These are phyloP conservation scores for Anisodus tanguticus DNA, from an alignment of 257 asterid genomes.

Conservation along the genomic window DNA sequence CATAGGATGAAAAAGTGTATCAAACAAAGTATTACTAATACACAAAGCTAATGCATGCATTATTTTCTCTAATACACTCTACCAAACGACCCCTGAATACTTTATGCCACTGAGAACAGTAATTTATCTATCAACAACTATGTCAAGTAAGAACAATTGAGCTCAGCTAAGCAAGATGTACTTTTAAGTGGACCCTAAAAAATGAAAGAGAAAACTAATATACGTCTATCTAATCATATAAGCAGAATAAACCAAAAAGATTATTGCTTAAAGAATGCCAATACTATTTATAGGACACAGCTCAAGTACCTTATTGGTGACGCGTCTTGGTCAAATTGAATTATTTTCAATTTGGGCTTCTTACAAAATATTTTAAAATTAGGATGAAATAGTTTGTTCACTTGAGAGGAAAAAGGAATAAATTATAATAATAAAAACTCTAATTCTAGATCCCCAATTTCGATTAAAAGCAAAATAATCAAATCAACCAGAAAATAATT, in stretches of 20 bases:
- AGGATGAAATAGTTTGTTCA: not conserved
- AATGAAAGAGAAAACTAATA: not conserved
- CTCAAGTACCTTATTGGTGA: slow-evolving; percentile 5
- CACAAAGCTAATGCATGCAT: too few species aligned
- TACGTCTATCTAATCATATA: not conserved
- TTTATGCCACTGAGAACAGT: not conserved
- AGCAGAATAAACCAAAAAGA: not conserved
- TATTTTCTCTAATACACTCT: too few species aligned
- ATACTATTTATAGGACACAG: not conserved
- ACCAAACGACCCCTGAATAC: not conserved
- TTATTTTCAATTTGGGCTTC: not conserved
- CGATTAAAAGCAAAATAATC: not conserved
- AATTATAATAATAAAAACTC: not conserved
- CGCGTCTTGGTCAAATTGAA: not conserved
- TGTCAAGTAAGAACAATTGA: not conserved
- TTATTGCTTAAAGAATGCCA: not conserved
- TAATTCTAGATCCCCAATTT: slow-evolving; percentile 30
- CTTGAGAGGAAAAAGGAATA: not conserved
- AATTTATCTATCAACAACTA: not conserved
- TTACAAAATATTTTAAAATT: not conserved
- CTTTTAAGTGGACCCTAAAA: not conserved
- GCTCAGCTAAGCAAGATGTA: not conserved
- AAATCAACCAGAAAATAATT: slow-evolving; percentile 15
- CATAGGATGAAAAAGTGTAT: too few species aligned
- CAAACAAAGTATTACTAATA: too few species aligned